Evolutionary conservation across 345 rosid genomes (phyloP).

Genomic region (Eutrema yunnanense): DNA sequence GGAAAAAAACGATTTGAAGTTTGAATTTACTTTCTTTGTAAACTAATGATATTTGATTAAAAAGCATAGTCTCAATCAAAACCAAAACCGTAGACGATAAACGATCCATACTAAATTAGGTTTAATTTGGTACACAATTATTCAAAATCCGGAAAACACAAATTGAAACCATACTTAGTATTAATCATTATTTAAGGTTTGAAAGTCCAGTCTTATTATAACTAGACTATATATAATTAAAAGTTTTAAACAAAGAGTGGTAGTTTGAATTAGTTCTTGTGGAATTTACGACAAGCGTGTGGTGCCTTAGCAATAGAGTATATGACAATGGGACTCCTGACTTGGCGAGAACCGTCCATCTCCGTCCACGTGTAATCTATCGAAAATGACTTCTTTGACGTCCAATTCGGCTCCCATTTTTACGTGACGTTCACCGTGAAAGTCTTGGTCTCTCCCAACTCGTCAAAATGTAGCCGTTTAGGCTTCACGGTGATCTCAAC

Average conservation of each 20-base stretch:
- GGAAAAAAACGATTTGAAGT: too few relatives aligned
- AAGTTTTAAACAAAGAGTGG: too few relatives aligned
- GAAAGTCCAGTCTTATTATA: background rate
- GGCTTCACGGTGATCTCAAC: slow-evolving; percentile 33
- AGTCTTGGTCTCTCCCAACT: slow-evolving; percentile 30
- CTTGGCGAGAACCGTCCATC: too few relatives aligned
- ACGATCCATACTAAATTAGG: background rate
- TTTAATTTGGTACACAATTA: background rate
- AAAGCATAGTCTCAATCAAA: too few relatives aligned
- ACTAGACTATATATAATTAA: too few relatives aligned
- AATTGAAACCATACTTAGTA: background rate
- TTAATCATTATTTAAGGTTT: background rate
- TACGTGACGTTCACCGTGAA: slow-evolving; percentile 38
- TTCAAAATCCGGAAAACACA: background rate
- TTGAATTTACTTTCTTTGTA: background rate
- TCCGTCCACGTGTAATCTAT: background rate
- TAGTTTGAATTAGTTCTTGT: too few relatives aligned
- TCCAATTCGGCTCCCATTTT: background rate
- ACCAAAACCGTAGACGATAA: background rate
- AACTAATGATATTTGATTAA: too few relatives aligned
- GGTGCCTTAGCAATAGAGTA: too few relatives aligned
- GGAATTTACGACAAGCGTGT: too few relatives aligned
- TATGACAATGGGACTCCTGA: too few relatives aligned
- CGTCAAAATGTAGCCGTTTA: slow-evolving; percentile 22
- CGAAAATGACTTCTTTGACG: background rate